phyloP scores from a whole-genome alignment of 2,329 filamentous ascomycete genomes.

The Knufia fluminis region DNA sequence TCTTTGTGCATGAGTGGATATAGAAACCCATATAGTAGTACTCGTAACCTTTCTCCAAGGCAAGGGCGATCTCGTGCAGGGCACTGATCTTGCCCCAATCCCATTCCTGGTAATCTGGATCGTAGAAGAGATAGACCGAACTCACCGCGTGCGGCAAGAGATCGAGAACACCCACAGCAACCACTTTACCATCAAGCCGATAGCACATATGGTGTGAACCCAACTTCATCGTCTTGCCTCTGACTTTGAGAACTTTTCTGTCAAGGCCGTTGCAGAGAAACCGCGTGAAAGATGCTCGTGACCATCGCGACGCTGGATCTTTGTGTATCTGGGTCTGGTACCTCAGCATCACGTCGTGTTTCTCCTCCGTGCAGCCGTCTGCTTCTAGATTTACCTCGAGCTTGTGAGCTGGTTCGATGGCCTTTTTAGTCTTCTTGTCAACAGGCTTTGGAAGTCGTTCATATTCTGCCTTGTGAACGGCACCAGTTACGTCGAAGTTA shows the following conservation, averaged over 20 bases:
- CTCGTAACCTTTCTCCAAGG: slow-evolving; percentile 45
- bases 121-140: slow-evolving; percentile 48
- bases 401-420: slow-evolving; percentile 39
- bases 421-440: slow-evolving; percentile 35
- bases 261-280: slow-evolving; percentile 41
- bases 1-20: slow-evolving; percentile 48
- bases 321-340: slow-evolving; percentile 40
- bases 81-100: slow-evolving; percentile 56
- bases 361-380: slow-evolving; percentile 38
- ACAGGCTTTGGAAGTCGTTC: slow-evolving; percentile 33
- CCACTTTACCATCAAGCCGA: slow-evolving; percentile 39
- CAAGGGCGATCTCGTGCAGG: slow-evolving; percentile 49
- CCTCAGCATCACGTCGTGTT: slow-evolving; percentile 39
- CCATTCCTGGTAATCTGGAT: slow-evolving; percentile 51
- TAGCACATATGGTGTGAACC: slow-evolving; percentile 45
- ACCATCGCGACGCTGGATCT: slow-evolving; percentile 36
- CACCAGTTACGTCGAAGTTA: slow-evolving; percentile 34
- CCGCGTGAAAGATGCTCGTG: slow-evolving; percentile 35
- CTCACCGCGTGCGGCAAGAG: slow-evolving; percentile 39
- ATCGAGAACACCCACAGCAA: slow-evolving; percentile 42
- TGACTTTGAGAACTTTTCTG: slow-evolving; percentile 28
- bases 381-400: slow-evolving; percentile 41
- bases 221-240: slow-evolving; percentile 33
- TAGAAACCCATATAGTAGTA: slow-evolving; percentile 63
- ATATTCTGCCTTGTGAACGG: slow-evolving; percentile 39